These are phyloP conservation scores for Glebionis coronaria DNA, from an alignment of 129 eudicot genomes.

Conservation along the genomic window DNA sequence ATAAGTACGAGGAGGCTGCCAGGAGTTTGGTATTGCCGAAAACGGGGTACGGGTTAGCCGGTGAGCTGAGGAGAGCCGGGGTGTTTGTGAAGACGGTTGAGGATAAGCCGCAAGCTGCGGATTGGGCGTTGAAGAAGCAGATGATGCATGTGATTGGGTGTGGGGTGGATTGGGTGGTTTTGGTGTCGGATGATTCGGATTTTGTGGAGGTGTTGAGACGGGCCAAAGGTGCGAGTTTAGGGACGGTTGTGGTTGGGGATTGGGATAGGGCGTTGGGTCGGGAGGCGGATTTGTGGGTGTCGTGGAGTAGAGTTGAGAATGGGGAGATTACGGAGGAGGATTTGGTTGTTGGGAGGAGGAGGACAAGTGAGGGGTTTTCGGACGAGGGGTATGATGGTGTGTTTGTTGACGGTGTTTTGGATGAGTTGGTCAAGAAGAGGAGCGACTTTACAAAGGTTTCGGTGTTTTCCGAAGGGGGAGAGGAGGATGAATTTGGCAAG, in stretches of 20 bases:
- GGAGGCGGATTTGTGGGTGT: constrained; percentile 87
- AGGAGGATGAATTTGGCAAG: constrained; percentile 25
- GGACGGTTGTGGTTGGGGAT: constrained; percentile 97
- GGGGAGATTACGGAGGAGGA: constrained; percentile 76
- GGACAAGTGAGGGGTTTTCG: constrained; percentile 27
- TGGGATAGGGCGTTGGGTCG: constrained; percentile 78
- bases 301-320: constrained; percentile 79
- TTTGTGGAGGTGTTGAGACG: constrained; percentile 72
- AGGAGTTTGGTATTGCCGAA: constrained; percentile 56
- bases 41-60: constrained; percentile 79
- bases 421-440: constrained; percentile 44
- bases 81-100: constrained; percentile 85
- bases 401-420: constrained; percentile 45
- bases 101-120: constrained; percentile 98
- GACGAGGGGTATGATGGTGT: constrained; percentile 28
- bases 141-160: constrained; percentile 80
- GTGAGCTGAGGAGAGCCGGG: constrained; percentile 80
- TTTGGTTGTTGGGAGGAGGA: constrained; percentile 45
- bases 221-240: constrained; percentile 75
- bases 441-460: constrained; percentile 39
- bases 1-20: constrained; percentile 77
- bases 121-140: constrained; percentile 94
- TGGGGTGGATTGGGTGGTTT: constrained; percentile 84
- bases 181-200: constrained; percentile 96
- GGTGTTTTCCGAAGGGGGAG: constrained; percentile 56